These are phyloP conservation scores for Pyronema domesticum DNA, from an alignment of 495 filamentous ascomycete species.

Conservation along the genomic window DNA sequence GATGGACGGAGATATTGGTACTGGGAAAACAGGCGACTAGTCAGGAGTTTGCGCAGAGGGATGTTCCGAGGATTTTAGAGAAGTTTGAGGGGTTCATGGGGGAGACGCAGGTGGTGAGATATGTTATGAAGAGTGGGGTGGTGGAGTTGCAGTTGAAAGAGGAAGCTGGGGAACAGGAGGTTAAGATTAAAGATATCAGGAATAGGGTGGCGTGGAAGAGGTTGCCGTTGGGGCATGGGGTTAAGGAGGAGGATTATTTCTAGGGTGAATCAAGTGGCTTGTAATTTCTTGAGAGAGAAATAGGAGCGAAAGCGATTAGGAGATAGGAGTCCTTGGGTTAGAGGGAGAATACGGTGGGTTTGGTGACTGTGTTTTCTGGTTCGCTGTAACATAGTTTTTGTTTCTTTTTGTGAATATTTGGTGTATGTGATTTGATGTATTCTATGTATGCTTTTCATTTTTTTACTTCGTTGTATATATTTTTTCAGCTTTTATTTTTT, in stretches of 20 bases:
- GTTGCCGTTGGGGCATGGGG: slow-evolving; percentile 14
- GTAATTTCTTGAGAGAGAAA: too few relatives aligned
- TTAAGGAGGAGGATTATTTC: slow-evolving; percentile 19
- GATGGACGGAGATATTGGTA: slow-evolving; percentile 22
- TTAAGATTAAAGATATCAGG: slow-evolving; percentile 5
- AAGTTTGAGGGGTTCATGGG: slow-evolving; percentile 22
- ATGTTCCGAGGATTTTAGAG: slow-evolving; percentile 21
- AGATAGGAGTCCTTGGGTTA: too few relatives aligned
- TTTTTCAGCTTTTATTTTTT: background rate
- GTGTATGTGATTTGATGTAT: background rate
- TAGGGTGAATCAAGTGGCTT: background rate
- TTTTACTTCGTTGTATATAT: background rate
- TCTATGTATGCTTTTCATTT: background rate
- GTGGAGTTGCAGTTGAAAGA: slow-evolving; percentile 13
- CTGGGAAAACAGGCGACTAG: slow-evolving; percentile 10
- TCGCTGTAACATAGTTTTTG: background rate
- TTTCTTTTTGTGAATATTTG: background rate
- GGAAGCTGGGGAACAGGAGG: slow-evolving; percentile 6
- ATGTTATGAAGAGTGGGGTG: slow-evolving; percentile 17
- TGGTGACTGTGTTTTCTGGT: background rate
- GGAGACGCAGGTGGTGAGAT: slow-evolving; percentile 7
- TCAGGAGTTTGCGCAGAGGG: slow-evolving; percentile 9
- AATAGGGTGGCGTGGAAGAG: slow-evolving; percentile 9
- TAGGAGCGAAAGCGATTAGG: too few relatives aligned
- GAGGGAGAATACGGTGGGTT: background rate